These are phyloP conservation scores for Trichoderma sp. DNA, from an alignment of 2,329 filamentous ascomycete genomes.

Conservation along the genomic window DNA sequence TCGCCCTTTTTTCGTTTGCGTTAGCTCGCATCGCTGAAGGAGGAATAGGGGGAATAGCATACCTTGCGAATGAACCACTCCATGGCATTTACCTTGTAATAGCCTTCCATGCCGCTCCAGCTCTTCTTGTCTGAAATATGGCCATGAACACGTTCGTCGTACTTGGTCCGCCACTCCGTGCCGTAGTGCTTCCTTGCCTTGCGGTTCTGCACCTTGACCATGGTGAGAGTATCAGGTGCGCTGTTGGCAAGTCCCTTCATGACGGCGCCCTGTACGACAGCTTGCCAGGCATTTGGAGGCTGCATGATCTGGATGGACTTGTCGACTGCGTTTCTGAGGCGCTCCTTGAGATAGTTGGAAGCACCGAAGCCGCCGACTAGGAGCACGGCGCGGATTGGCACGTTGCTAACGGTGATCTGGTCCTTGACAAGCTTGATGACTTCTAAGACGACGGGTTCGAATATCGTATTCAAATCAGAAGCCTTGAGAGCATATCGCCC, in stretches of 20 bases:
- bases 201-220: constrained; percentile 43
- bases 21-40: not conserved
- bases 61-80: constrained; percentile 47
- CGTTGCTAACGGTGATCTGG: constrained; percentile 42
- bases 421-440: constrained; percentile 46
- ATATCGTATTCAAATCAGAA: constrained; percentile 44
- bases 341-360: constrained; percentile 47
- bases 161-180: constrained; percentile 36
- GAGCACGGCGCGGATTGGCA: constrained; percentile 44
- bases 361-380: constrained; percentile 50
- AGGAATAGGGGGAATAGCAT: not conserved
- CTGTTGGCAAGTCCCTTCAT: constrained; percentile 48
- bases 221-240: constrained; percentile 37
- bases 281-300: constrained; percentile 49
- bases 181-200: constrained; percentile 49
- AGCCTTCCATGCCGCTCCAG: constrained; percentile 42
- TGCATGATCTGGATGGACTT: constrained; percentile 44
- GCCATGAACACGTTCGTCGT: constrained; percentile 34
- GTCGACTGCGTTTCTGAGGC: constrained; percentile 39
- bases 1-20: constrained; percentile 35
- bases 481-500: constrained; percentile 42
- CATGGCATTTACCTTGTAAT: constrained; percentile 43
- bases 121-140: constrained; percentile 36
- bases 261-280: constrained; percentile 51
- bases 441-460: constrained; percentile 46